Base-by-base conservation (phyloP, 768 basidiomycete species). In the Trametes villosa region DNA sequence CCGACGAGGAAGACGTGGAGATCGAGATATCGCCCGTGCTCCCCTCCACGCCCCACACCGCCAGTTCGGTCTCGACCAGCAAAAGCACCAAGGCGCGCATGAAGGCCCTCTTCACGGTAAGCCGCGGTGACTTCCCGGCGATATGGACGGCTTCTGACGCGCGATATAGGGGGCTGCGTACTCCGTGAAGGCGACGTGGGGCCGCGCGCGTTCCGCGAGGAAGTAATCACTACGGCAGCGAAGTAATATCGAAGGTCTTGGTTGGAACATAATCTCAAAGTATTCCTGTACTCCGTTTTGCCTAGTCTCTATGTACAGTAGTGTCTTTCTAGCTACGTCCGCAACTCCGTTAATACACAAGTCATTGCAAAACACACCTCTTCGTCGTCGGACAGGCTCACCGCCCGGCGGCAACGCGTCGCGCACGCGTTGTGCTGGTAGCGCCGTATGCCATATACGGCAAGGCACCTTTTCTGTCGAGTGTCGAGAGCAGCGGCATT, bases 1-100 rank as follows among this genome's bases (percentile, higher is more conserved):
- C 46, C 18, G 64, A 66, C 59, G 65, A 68, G 40, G 57, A 63
- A 20, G 67, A 60, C 27, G 47, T 63, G 41, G 57, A 63, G 45
- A 57, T 68, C 45, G 65, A 66, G 47, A 54, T 66, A 45, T 66
- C 65, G 9, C 55, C 62, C 6, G 42, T 57, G 24, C 57, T 64
- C 40, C 65, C 62, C 15, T 45, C 65, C 30, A 46, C 54, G 18
- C 50, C 59, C n/a, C 58, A 48, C 53, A 62, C 49, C 41, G 42
- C 52, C 51, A 55, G 55, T 44, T 53, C 62, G 8, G 57, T 46
- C 45, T 53, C 57, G 27, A 65, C 54, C 20, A 59, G 22, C 30
- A 20, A 40, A 29, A 58, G 53, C 41, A 52, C 47, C 31, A 55
- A 60, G 29, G 53, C 53, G 24, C 56, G 55, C 47, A 34, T 61